phyloP scores from a whole-genome alignment of 140 eudicot genomes.

The Senecio squalidus region DNA sequence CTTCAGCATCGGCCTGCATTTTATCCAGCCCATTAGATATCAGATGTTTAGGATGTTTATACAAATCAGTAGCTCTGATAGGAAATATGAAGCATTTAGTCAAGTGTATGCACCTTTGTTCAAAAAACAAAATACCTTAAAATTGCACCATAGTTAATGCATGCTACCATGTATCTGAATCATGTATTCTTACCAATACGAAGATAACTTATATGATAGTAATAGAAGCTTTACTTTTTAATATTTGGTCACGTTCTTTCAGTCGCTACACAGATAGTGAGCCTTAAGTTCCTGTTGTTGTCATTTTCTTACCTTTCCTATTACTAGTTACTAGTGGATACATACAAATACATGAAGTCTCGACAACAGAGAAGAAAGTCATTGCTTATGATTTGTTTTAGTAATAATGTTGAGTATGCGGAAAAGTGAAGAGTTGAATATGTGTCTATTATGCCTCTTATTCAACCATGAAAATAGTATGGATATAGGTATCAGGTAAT shows the following conservation, averaged over 20 bases:
- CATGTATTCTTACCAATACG: neutral
- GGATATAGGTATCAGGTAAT: too few relatives aligned
- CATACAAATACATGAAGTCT: neutral
- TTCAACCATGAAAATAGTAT: too few relatives aligned
- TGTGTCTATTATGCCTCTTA: neutral
- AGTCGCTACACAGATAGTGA: neutral
- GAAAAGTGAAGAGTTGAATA: neutral
- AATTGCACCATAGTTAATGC: constrained; percentile 7
- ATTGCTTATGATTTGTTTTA: neutral
- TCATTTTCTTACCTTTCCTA: too few relatives aligned
- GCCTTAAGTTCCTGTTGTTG: neutral
- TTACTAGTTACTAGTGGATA: too few relatives aligned
- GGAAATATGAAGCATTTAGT: constrained; percentile 7
- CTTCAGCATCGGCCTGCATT: constrained; percentile 71
- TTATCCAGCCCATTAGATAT: constrained; percentile 21
- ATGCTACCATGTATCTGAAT: constrained; percentile 11
- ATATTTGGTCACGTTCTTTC: neutral
- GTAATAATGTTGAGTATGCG: neutral
- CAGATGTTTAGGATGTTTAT: constrained; percentile 12
- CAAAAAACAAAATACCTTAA: neutral
- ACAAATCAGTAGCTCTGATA: constrained; percentile 6
- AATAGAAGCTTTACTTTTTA: neutral
- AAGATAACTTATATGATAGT: constrained; percentile 10
- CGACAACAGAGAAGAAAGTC: neutral
- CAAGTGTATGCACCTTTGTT: neutral